A percentile compares a stretch with the other conserved stretches of the same genome.
Evolutionary conservation across 139 green algal genomes (phyloP).

Genomic region (Pleodorina starrii): DNA sequence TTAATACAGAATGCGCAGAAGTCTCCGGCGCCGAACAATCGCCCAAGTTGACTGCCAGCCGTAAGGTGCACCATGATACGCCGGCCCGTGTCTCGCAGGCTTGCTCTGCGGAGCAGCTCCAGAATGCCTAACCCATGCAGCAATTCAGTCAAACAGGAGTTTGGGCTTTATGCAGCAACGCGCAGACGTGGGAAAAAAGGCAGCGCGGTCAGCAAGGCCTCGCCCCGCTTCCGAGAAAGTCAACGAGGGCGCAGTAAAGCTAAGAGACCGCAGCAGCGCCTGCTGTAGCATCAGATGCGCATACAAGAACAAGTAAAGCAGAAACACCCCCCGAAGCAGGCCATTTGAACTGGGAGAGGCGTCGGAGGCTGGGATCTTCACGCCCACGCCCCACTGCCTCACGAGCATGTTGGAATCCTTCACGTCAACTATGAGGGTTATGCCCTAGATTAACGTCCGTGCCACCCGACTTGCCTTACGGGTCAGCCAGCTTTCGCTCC

Average conservation of each 20-base stretch:
- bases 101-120: no score
- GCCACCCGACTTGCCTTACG: constrained; percentile 8
- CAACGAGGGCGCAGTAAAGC: not conserved
- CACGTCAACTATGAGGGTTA: no score
- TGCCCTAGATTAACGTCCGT: no score
- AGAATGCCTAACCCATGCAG: no score
- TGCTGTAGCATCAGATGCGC: not conserved
- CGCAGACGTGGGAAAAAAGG: not conserved
- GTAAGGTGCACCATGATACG: not conserved
- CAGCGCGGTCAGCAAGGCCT: constrained; percentile 22
- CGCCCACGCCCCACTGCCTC: no score
- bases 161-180: not conserved
- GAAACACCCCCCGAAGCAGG: not conserved
- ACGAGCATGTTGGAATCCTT: no score
- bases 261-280: not conserved
- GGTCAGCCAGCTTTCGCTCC: constrained; percentile 15
- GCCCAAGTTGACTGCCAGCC: not conserved
- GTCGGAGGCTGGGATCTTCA: constrained; percentile 25
- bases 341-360: not conserved
- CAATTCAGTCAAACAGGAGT: not conserved
- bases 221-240: constrained; percentile 13
- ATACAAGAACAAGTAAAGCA: not conserved
- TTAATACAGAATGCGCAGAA: no score
- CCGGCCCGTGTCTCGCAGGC: no score
- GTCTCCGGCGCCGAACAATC: no score